Conservation (phyloP, 129 eudicot species). For the Flaveria ramosissima region DNA sequence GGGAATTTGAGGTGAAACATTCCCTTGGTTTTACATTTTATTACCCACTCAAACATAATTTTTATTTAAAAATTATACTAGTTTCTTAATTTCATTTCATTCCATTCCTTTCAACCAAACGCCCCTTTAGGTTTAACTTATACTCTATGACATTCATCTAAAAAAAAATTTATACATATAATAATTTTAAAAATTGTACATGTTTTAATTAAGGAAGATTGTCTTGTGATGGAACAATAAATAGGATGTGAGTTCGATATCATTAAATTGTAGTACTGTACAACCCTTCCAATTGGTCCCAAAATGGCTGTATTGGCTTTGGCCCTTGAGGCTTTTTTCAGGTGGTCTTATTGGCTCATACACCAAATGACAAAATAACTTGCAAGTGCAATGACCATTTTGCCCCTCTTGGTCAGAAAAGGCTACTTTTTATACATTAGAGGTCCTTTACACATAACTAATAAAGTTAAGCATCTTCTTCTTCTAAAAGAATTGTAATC, state of each 20-base stretch:
- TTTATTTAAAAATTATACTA: no score
- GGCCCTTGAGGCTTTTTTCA: slow-evolving; percentile 13
- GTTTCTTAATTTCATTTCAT: no score
- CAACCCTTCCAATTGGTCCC: background rate
- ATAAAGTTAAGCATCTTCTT: background rate
- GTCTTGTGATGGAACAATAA: background rate
- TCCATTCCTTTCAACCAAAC: no score
- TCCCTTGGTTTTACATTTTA: no score
- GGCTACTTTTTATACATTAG: background rate
- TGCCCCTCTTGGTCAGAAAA: slow-evolving; percentile 9
- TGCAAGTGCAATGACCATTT: background rate
- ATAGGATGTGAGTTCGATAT: background rate
- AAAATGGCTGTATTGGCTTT: background rate
- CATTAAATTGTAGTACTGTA: slow-evolving; percentile 2
- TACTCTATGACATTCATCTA: no score
- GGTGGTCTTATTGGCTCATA: background rate
- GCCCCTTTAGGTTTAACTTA: no score
- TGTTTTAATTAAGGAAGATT: background rate
- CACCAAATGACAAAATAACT: slow-evolving; percentile 3
- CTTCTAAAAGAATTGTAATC: background rate
- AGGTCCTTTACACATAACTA: slow-evolving; percentile 5
- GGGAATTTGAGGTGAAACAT: no score
- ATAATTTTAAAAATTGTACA: no score
- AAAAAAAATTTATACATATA: no score
- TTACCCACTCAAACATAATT: no score